Evolutionary conservation across 2,329 filamentous ascomycete genomes (phyloP), one percentile per base, ranked within the genome.

Genomic region (Apiospora saccharicola): DNA sequence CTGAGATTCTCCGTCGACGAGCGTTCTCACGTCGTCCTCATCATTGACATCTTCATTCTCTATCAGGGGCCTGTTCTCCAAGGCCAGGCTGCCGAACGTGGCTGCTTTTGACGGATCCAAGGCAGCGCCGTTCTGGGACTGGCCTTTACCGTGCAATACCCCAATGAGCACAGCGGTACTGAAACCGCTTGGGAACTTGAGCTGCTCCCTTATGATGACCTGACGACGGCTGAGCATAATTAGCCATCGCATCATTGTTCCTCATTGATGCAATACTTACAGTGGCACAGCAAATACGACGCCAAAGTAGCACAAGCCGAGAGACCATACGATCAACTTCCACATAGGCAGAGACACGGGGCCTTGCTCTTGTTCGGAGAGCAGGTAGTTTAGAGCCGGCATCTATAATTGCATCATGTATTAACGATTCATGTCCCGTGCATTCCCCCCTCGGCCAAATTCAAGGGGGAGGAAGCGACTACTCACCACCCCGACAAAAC

Each of bases 201-300:
- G 84, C 80, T 95, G 93, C 84, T 99, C 96, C 72, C 93, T 86
- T 71, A 99, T 94, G 73, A 99, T 97, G 71, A 98, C 95, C 83
- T 99, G 94, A 71, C 91, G 93, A 67, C 96, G 89, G 71, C 87
- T 89, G 16, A 8, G 14, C 12, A 67, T 7, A 26, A 13, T 68
- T 13, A 64, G 57, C 41, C 57, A 64, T 64, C 13, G n/a, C 34
- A 4, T 24, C 34, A 8, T 14, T 22, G 3, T 22, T 12, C 4
- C 6, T n/a, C 19, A 3, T 24, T n/a, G 8, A n/a, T 3, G 16
- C 57, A 12, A 24, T 22, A 76, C 85, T 82, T 80, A 88, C 86
- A 98, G 80, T 0, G 96, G 96, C 19, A 99, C 96, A 0, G 95
- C 96, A 84, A 99, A 98, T 0, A 98, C 92, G 1, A 98, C 96